Conservation (phyloP, 345 rosid genomes). For the Crucihimalaya himalaica region DNA sequence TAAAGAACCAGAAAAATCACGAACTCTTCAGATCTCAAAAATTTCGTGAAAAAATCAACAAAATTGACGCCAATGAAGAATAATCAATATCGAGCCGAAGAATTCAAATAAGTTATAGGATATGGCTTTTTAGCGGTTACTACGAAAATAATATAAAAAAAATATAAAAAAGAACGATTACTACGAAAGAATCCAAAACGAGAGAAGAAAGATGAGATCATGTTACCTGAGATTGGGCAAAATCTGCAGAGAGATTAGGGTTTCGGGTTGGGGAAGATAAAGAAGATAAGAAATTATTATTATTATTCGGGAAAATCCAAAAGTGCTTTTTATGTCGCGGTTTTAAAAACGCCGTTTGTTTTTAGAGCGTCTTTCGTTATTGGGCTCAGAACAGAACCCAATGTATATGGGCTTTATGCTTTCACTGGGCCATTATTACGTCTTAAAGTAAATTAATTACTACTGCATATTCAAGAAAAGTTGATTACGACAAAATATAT, state of each 20-base stretch:
- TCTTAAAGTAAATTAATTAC: not conserved
- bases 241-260: conserved; percentile 29
- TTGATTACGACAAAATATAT: not conserved
- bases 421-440: not conserved
- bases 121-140: too few species aligned
- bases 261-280: conserved; percentile 28
- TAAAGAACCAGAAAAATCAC: not conserved
- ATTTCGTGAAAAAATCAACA: not conserved
- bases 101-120: not conserved
- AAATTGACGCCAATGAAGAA: not conserved
- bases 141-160: too few species aligned
- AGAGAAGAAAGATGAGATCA: not conserved
- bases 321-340: conserved; percentile 2
- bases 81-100: conserved; percentile 2
- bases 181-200: not conserved
- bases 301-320: not conserved
- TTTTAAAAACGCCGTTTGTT: conserved; percentile 19
- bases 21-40: not conserved
- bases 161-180: too few species aligned
- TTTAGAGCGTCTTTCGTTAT: not conserved
- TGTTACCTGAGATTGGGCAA: conserved; percentile 16
- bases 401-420: not conserved
- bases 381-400: not conserved
- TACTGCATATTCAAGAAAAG: not conserved
- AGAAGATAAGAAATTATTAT: not conserved